These are phyloP conservation scores for Hansenula lynferdii DNA, from an alignment of 1,139 yeast genomes.

Conservation along the genomic window DNA sequence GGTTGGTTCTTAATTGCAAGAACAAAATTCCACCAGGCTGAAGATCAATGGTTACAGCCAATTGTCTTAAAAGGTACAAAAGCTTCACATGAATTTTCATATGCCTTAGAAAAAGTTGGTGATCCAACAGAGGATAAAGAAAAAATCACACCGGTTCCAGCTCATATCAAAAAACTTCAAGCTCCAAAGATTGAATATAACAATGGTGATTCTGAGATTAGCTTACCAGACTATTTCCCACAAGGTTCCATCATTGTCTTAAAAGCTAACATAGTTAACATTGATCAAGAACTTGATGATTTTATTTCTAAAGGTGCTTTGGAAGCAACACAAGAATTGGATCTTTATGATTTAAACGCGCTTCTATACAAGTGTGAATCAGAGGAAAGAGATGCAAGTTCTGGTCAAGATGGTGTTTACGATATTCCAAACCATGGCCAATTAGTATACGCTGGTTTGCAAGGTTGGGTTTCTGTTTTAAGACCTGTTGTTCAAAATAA, in stretches of 20 bases:
- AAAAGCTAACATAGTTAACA: slow-evolving; percentile 54
- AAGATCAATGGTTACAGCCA: slow-evolving; percentile 53
- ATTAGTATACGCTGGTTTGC: slow-evolving; percentile 83
- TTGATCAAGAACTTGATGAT: slow-evolving; percentile 58
- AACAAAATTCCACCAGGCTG: slow-evolving; percentile 55
- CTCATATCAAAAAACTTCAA: slow-evolving; percentile 48
- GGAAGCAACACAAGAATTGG: slow-evolving; percentile 59
- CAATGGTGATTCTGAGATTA: slow-evolving; percentile 44
- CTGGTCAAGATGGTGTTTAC: slow-evolving; percentile 69
- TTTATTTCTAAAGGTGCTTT: slow-evolving; percentile 69
- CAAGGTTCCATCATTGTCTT: slow-evolving; percentile 90
- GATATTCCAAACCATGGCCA: slow-evolving; percentile 67
- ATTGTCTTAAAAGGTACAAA: slow-evolving; percentile 61
- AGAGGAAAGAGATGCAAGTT: slow-evolving; percentile 82
- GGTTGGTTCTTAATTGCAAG: slow-evolving; percentile 91
- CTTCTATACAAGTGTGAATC: slow-evolving; percentile 74
- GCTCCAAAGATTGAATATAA: slow-evolving; percentile 44
- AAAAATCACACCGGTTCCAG: slow-evolving; percentile 56
- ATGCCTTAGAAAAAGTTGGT: slow-evolving; percentile 49
- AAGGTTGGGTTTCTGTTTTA: slow-evolving; percentile 83
- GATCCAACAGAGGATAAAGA: slow-evolving; percentile 38
- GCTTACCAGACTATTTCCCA: slow-evolving; percentile 58
- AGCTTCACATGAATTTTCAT: slow-evolving; percentile 57
- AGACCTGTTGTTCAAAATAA: slow-evolving; percentile 60
- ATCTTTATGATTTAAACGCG: slow-evolving; percentile 68